Conservation (phyloP, 768 basidiomycete genomes). For the Tricholoma sp. region DNA sequence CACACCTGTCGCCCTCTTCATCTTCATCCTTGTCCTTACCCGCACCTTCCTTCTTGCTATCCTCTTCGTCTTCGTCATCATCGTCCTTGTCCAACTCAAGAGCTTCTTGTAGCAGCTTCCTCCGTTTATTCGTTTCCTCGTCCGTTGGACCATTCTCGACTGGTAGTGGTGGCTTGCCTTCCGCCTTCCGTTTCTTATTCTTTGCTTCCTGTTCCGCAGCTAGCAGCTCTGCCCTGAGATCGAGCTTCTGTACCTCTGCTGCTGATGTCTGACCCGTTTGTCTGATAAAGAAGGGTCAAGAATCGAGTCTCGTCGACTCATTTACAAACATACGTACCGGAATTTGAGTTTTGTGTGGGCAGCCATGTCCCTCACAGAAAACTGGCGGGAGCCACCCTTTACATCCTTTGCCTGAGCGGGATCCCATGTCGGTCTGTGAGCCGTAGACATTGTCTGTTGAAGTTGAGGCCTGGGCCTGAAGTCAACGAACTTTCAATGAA, state of each 20-base stretch:
- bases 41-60: slow-evolving; percentile 21
- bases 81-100: slow-evolving; percentile 89
- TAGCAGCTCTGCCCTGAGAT: slow-evolving; percentile 79
- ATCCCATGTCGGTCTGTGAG: slow-evolving; percentile 95
- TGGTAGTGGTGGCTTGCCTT: slow-evolving; percentile 57
- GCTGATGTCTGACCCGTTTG: slow-evolving; percentile 88
- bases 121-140: slow-evolving; percentile 72
- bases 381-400: slow-evolving; percentile 88
- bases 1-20: slow-evolving; percentile 41
- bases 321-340: slow-evolving; percentile 44
- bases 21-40: slow-evolving; percentile 32
- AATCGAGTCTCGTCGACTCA: background rate
- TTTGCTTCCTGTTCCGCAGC: slow-evolving; percentile 82
- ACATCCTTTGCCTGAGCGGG: slow-evolving; percentile 93
- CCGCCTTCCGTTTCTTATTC: slow-evolving; percentile 90
- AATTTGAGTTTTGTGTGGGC: slow-evolving; percentile 98
- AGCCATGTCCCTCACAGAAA: slow-evolving; percentile 91
- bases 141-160: slow-evolving; percentile 36
- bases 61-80: slow-evolving; percentile 57
- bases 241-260: slow-evolving; percentile 70
- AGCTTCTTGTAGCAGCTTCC: slow-evolving; percentile 85
- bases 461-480: background rate
- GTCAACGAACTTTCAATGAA: background rate
- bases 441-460: slow-evolving; percentile 73
- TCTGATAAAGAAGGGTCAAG: slow-evolving; percentile 26